Evolutionary conservation across 805 yeast species (phyloP).

Genomic region (Myxozyma geophila): DNA sequence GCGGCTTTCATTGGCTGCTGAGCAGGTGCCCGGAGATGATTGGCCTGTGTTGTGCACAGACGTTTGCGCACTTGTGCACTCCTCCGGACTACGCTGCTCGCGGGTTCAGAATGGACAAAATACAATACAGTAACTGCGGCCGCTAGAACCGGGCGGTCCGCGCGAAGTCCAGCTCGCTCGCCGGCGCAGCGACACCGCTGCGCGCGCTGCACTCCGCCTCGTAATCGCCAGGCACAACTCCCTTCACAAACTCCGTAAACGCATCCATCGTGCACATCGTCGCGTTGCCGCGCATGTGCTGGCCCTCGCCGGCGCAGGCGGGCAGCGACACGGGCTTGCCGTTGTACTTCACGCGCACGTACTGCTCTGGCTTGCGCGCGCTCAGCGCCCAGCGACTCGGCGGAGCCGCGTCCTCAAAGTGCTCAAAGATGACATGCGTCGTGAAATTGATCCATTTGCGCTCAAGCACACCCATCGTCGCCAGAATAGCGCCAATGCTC

Average conservation of each 20-base stretch:
- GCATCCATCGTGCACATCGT: slow-evolving; percentile 29
- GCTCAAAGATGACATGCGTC: slow-evolving; percentile 35
- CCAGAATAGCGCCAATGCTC: slow-evolving; percentile 34
- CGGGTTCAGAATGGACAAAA: too few species aligned
- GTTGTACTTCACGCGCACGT: slow-evolving; percentile 34
- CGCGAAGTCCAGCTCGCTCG: background rate
- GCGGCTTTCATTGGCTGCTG: slow-evolving; percentile 1
- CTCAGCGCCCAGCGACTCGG: background rate
- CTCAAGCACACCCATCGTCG: slow-evolving; percentile 35
- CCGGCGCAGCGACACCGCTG: slow-evolving; percentile 4
- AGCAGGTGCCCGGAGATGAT: background rate
- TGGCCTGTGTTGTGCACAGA: background rate
- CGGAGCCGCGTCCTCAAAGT: slow-evolving; percentile 13
- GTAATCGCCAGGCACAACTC: slow-evolving; percentile 14
- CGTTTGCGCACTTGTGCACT: background rate
- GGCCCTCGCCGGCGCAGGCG: slow-evolving; percentile 21
- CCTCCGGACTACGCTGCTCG: background rate
- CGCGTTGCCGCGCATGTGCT: slow-evolving; percentile 16
- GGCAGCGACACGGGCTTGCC: slow-evolving; percentile 34
- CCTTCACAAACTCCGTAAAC: slow-evolving; percentile 18
- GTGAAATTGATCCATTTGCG: slow-evolving; percentile 36
- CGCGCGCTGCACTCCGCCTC: slow-evolving; percentile 8
- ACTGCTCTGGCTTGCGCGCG: slow-evolving; percentile 3
- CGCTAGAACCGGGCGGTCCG: too few species aligned
- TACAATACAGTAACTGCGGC: too few species aligned